A percentile compares a stretch with the other conserved stretches of the same genome.
These are phyloP conservation scores for Datura wrightii DNA, from an alignment of 257 asterid genomes.

Conservation along the genomic window DNA sequence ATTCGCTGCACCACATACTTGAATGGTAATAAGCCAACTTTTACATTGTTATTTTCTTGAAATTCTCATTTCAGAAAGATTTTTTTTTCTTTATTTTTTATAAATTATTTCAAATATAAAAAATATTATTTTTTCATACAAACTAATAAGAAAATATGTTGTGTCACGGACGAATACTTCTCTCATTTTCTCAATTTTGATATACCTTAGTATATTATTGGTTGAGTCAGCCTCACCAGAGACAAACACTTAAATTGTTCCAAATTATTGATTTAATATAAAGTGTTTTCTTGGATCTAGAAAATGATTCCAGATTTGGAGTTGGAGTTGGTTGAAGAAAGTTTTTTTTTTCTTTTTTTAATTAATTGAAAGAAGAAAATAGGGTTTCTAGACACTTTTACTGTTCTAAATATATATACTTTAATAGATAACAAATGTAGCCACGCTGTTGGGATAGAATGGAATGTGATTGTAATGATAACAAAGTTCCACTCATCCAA, in stretches of 20 bases:
- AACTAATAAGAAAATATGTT: background rate
- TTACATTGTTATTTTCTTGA: no score
- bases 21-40: no score
- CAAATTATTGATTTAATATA: background rate
- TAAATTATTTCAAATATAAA: no score
- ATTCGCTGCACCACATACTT: no score
- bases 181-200: background rate
- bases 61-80: no score
- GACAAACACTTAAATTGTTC: background rate
- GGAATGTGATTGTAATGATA: slow-evolving; percentile 39
- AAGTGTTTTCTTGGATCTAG: background rate
- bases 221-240: background rate
- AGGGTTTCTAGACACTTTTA: background rate
- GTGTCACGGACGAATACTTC: background rate
- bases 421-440: background rate
- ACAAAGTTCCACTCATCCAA: slow-evolving; percentile 20
- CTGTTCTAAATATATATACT: background rate
- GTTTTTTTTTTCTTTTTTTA: background rate
- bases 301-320: slow-evolving; percentile 23
- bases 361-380: background rate
- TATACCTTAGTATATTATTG: background rate
- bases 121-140: no score
- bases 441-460: background rate
- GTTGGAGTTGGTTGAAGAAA: slow-evolving; percentile 26
- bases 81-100: no score